Percentiles rank a stretch among this genome's conserved stretches.
These are phyloP conservation scores for Solanum aculeatissimum DNA, from an alignment of 305 asterid genomes.

Conservation along the genomic window DNA sequence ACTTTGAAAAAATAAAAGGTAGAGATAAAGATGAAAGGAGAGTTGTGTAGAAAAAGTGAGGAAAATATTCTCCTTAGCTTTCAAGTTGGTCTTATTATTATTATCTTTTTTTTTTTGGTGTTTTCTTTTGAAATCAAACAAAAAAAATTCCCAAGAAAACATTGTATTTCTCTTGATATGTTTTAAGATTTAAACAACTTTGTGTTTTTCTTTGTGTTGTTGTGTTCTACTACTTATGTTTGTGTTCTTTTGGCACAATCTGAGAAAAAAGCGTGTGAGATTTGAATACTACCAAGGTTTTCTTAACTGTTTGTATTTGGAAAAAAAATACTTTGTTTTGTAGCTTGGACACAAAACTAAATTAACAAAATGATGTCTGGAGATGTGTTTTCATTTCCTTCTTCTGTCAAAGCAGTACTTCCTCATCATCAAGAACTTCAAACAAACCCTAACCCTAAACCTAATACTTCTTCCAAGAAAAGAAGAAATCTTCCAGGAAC, in stretches of 20 bases:
- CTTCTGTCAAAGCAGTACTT: slow-evolving; percentile 25
- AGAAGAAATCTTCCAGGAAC: slow-evolving; percentile 72
- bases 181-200: neutral
- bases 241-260: slow-evolving; percentile 24
- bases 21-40: slow-evolving; percentile 34
- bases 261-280: neutral
- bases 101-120: slow-evolving; percentile 19
- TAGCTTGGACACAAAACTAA: slow-evolving; percentile 9
- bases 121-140: slow-evolving; percentile 49
- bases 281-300: slow-evolving; percentile 37
- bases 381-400: slow-evolving; percentile 52
- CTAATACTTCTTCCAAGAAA: slow-evolving; percentile 37
- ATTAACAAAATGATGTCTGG: slow-evolving; percentile 54
- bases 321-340: slow-evolving; percentile 25
- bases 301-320: slow-evolving; percentile 44
- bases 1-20: slow-evolving; percentile 30
- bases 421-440: slow-evolving; percentile 10
- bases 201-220: slow-evolving; percentile 5
- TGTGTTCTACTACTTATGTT: neutral
- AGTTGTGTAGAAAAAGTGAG: slow-evolving; percentile 12
- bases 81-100: neutral
- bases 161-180: neutral
- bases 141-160: neutral
- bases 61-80: slow-evolving; percentile 42
- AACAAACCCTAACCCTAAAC: slow-evolving; percentile 51